A percentile compares a stretch with the other conserved stretches of the same genome.
Evolutionary conservation across 2,329 filamentous ascomycete genomes (phyloP).

Genomic region (Sporothrix brunneoviolacea): DNA sequence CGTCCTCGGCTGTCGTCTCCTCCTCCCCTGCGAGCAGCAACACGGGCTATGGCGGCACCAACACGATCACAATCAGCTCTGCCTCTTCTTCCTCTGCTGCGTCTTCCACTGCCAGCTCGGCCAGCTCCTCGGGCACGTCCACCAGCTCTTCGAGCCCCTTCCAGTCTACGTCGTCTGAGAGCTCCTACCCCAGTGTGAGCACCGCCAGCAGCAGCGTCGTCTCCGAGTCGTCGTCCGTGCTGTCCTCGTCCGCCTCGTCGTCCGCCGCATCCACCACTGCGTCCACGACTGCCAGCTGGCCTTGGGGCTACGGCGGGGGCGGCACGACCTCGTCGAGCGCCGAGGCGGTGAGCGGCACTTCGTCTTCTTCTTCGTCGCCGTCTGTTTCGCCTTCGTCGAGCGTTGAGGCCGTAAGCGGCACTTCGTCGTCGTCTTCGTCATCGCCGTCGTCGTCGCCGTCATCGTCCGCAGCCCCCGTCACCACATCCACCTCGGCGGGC

Average conservation of each 20-base stretch:
- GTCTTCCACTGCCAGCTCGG: neutral
- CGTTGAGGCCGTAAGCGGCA: too few relatives aligned
- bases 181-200: neutral
- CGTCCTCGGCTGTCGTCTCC: neutral
- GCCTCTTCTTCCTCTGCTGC: too few relatives aligned
- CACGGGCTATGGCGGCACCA: neutral
- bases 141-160: too few relatives aligned
- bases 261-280: neutral
- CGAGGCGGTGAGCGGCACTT: neutral
- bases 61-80: neutral
- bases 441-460: too few relatives aligned
- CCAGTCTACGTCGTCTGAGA: neutral
- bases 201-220: neutral
- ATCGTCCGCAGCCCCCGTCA: neutral
- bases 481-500: neutral
- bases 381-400: too few relatives aligned
- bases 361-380: too few relatives aligned
- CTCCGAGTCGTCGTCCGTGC: neutral
- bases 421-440: too few relatives aligned
- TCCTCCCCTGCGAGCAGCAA: neutral
- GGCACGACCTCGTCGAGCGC: neutral
- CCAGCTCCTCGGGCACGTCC: neutral
- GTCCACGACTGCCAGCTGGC: neutral
- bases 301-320: neutral
- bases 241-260: neutral